phyloP scores from a whole-genome alignment of 805 yeast species.

The Candida andamanensis region DNA sequence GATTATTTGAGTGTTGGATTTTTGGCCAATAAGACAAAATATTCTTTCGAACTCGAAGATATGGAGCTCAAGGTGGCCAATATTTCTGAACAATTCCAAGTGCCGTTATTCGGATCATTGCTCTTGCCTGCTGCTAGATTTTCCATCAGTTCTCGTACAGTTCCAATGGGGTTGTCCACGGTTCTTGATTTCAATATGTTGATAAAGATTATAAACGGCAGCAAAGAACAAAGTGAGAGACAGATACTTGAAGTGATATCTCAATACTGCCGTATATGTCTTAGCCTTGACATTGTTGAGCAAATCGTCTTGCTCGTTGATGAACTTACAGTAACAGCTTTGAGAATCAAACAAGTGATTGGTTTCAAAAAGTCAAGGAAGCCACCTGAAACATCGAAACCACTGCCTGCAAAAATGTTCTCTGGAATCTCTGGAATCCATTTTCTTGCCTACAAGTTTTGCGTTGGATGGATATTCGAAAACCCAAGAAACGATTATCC shows the following conservation, averaged over 20 bases:
- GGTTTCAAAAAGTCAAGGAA: neutral
- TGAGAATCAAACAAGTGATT: slow-evolving; percentile 4
- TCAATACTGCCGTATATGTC: slow-evolving; percentile 51
- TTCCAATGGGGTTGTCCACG: slow-evolving; percentile 37
- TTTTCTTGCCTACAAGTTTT: slow-evolving; percentile 57
- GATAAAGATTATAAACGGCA: slow-evolving; percentile 28
- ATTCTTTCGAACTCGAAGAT: slow-evolving; percentile 33
- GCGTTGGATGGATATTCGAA: slow-evolving; percentile 78
- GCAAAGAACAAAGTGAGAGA: slow-evolving; percentile 13
- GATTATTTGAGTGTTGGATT: slow-evolving; percentile 36
- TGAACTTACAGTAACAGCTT: slow-evolving; percentile 10
- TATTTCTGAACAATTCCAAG: slow-evolving; percentile 11
- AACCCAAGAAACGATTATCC: slow-evolving; percentile 42
- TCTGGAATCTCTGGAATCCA: slow-evolving; percentile 45
- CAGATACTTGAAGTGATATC: slow-evolving; percentile 56
- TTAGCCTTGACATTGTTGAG: slow-evolving; percentile 48
- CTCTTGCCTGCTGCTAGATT: slow-evolving; percentile 38
- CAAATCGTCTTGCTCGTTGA: slow-evolving; percentile 32
- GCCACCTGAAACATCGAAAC: neutral
- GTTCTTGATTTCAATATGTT: slow-evolving; percentile 41
- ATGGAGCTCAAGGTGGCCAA: slow-evolving; percentile 18
- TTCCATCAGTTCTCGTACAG: slow-evolving; percentile 35
- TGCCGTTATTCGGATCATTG: slow-evolving; percentile 33
- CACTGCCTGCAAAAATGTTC: neutral
- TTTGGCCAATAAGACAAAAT: slow-evolving; percentile 24